Conservation (phyloP, 2,329 filamentous ascomycete genomes). For the Venturia aucupariae region DNA sequence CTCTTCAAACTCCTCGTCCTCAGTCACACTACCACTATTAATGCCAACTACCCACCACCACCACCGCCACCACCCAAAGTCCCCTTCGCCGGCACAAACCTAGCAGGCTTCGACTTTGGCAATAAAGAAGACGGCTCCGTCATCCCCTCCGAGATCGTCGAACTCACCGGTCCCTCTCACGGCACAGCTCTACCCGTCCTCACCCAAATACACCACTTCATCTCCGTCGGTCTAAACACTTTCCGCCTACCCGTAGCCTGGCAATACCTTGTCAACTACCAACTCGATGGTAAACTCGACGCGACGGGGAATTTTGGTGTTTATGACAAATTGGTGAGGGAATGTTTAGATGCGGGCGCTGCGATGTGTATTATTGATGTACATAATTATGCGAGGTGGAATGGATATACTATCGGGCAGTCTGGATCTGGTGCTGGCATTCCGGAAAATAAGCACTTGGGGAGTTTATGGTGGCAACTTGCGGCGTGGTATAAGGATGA, state of each 20-base stretch:
- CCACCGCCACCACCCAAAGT: conserved; percentile 16
- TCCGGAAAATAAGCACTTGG: conserved; percentile 50
- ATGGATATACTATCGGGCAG: conserved; percentile 55
- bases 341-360: conserved; percentile 47
- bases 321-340: conserved; percentile 48
- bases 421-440: conserved; percentile 34
- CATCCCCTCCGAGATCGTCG: conserved; percentile 17
- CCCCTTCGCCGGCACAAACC: conserved; percentile 32
- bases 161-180: conserved; percentile 19
- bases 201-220: conserved; percentile 49
- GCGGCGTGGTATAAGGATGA: conserved; percentile 49
- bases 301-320: conserved; percentile 35
- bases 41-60: neutral
- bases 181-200: conserved; percentile 27
- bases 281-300: conserved; percentile 43
- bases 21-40: neutral
- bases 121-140: conserved; percentile 26
- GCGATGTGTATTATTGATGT: conserved; percentile 49
- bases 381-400: conserved; percentile 44
- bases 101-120: conserved; percentile 43
- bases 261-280: conserved; percentile 50
- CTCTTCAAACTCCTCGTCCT: neutral
- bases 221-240: conserved; percentile 45
- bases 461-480: conserved; percentile 45
- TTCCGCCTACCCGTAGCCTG: conserved; percentile 50